A percentile compares a stretch with the other conserved stretches of the same genome.
Evolutionary conservation across 306 rosid genomes (phyloP).

Genomic region (Lathyrus aphaca): DNA sequence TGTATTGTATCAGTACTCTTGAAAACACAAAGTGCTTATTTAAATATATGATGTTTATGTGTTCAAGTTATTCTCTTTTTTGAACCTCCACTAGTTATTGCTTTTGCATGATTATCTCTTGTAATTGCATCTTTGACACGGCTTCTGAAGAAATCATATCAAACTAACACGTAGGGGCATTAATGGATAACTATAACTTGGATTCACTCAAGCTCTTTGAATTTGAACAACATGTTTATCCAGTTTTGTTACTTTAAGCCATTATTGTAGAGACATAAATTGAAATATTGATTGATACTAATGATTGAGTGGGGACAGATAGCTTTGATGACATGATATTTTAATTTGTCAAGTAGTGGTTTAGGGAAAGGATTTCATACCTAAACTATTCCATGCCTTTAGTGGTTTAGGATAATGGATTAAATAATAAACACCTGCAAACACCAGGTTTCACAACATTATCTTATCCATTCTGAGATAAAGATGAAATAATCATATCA

Average conservation of each 20-base stretch:
- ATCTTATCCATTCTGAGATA: too few relatives aligned
- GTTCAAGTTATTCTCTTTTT: conserved; percentile 1
- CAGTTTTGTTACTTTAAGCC: neutral
- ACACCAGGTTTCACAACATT: too few relatives aligned
- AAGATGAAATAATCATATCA: too few relatives aligned
- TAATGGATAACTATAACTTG: neutral
- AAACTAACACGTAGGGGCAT: neutral
- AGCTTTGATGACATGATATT: too few relatives aligned
- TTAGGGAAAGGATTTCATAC: too few relatives aligned
- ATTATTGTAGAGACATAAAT: neutral
- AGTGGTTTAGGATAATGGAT: too few relatives aligned
- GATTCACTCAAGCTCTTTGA: neutral
- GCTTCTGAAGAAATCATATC: neutral
- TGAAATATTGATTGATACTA: too few relatives aligned
- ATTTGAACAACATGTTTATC: neutral
- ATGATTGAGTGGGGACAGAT: too few relatives aligned
- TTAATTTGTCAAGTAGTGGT: too few relatives aligned
- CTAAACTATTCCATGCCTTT: too few relatives aligned
- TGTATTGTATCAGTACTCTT: conserved; percentile 36
- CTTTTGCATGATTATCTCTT: neutral
- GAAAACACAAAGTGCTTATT: conserved; percentile 32
- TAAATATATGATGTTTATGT: conserved; percentile 9
- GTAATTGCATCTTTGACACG: conserved; percentile 2
- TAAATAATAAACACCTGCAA: too few relatives aligned
- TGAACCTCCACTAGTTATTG: neutral